Percentiles rank a stretch among this genome's conserved stretches.
These are phyloP conservation scores for Magnaporthiopsis poae DNA, from an alignment of 2,329 filamentous ascomycete species.

Conservation along the genomic window DNA sequence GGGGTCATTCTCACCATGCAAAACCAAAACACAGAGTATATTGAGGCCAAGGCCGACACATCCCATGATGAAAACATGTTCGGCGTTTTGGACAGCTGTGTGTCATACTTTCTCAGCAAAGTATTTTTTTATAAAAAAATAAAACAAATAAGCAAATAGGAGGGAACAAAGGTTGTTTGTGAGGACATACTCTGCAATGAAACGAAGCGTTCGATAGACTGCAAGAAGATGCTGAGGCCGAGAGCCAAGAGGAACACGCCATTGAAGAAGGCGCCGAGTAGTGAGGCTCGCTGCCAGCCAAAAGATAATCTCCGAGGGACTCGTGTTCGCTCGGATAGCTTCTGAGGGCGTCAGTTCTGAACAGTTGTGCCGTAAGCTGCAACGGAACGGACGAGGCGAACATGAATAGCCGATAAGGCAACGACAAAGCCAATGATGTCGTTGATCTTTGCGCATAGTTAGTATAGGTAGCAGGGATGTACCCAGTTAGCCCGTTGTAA, in stretches of 20 bases:
- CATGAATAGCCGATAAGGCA: constrained; percentile 54
- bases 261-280: constrained; percentile 73
- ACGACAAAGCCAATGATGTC: constrained; percentile 62
- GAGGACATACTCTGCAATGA: constrained; percentile 38
- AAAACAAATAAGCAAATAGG: background rate
- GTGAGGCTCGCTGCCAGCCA: constrained; percentile 66
- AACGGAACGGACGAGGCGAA: constrained; percentile 23
- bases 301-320: constrained; percentile 54
- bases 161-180: background rate
- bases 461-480: background rate
- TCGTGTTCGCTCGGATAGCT: constrained; percentile 46
- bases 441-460: constrained; percentile 42
- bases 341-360: constrained; percentile 11
- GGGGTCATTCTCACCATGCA: constrained; percentile 44
- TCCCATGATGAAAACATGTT: constrained; percentile 59
- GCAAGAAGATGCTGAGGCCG: constrained; percentile 61
- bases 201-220: constrained; percentile 63
- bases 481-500: background rate
- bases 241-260: constrained; percentile 64
- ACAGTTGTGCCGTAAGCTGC: background rate
- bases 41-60: constrained; percentile 58
- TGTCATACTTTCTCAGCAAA: constrained; percentile 9
- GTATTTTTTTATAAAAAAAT: background rate
- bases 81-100: constrained; percentile 53
- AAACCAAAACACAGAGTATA: constrained; percentile 52